A percentile compares a stretch with the other conserved stretches of the same genome.
phyloP scores from a whole-genome alignment of 257 asterid species.

The Jacaranda copaia region DNA sequence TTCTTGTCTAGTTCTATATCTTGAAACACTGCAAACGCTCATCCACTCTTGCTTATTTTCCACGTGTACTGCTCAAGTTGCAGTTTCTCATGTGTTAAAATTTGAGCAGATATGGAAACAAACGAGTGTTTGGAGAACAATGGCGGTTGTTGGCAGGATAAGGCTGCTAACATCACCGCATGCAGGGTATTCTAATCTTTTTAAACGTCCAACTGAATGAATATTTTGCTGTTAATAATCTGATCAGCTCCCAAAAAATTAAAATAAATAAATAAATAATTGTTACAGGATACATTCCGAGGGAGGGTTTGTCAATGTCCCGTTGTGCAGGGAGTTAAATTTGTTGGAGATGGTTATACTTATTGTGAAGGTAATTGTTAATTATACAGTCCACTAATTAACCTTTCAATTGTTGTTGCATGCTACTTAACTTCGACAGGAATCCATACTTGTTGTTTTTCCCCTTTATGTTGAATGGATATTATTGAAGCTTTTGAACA shows the following conservation, averaged over 20 bases:
- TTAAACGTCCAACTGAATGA: neutral
- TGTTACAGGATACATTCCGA: conserved; percentile 86
- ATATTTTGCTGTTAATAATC: conserved; percentile 27
- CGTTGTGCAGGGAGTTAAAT: conserved; percentile 78
- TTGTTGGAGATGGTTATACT: conserved; percentile 91
- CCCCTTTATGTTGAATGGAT: no score
- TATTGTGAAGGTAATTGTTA: conserved; percentile 75
- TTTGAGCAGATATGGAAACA: conserved; percentile 78
- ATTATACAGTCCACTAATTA: no score
- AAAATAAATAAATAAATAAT: neutral
- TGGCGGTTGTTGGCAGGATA: conserved; percentile 99
- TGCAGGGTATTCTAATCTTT: conserved; percentile 69
- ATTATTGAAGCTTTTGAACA: neutral
- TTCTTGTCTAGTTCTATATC: neutral
- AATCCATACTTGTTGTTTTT: no score
- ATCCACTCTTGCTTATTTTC: neutral
- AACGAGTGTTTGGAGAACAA: conserved; percentile 86
- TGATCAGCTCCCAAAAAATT: neutral
- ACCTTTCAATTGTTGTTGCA: no score
- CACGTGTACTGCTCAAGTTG: conserved; percentile 16
- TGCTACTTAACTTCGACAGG: no score
- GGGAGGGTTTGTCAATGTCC: conserved; percentile 97
- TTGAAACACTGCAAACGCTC: neutral
- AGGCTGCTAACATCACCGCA: conserved; percentile 76
- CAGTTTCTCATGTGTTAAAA: conserved; percentile 17